These are phyloP conservation scores for Calocybe gangraenosa DNA, from an alignment of 768 basidiomycete species.

Conservation along the genomic window DNA sequence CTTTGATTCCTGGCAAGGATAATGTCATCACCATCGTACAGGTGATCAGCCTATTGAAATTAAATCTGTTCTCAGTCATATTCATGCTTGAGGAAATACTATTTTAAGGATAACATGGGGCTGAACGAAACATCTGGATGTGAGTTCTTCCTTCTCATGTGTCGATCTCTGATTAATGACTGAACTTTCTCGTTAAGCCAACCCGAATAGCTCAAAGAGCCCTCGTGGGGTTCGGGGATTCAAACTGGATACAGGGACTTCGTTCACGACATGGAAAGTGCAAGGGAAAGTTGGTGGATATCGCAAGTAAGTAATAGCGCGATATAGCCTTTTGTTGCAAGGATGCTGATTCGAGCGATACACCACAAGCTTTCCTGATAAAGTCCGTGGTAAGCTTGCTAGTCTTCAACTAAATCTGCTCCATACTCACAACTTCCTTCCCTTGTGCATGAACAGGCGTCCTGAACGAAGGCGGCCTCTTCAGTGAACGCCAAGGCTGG, in stretches of 20 bases:
- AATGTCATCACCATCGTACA: slow-evolving; percentile 80
- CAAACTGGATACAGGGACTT: slow-evolving; percentile 56
- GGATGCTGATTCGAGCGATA: neutral
- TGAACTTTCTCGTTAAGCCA: slow-evolving; percentile 24
- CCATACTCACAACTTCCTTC: neutral
- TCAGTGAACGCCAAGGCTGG: slow-evolving; percentile 70
- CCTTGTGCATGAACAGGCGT: slow-evolving; percentile 31
- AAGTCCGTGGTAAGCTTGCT: slow-evolving; percentile 39
- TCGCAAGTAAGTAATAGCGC: slow-evolving; percentile 38
- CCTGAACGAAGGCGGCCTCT: slow-evolving; percentile 70
- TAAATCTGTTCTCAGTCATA: no score
- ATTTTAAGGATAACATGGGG: slow-evolving; percentile 73
- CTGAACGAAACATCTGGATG: slow-evolving; percentile 60
- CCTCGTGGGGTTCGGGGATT: slow-evolving; percentile 81
- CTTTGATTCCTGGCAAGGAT: slow-evolving; percentile 47
- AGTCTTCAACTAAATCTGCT: no score
- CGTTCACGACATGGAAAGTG: slow-evolving; percentile 64
- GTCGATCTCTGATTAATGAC: no score
- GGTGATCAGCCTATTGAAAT: no score
- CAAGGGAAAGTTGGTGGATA: slow-evolving; percentile 79
- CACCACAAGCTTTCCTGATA: slow-evolving; percentile 64
- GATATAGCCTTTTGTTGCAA: neutral
- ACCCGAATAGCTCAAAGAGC: slow-evolving; percentile 56
- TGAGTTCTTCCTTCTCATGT: no score
- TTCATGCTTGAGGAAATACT: no score